Percentiles rank a stretch among this genome's conserved stretches.
Evolutionary conservation across 2,329 filamentous ascomycete species (phyloP).

Genomic region (Epichloe brachyelytri): DNA sequence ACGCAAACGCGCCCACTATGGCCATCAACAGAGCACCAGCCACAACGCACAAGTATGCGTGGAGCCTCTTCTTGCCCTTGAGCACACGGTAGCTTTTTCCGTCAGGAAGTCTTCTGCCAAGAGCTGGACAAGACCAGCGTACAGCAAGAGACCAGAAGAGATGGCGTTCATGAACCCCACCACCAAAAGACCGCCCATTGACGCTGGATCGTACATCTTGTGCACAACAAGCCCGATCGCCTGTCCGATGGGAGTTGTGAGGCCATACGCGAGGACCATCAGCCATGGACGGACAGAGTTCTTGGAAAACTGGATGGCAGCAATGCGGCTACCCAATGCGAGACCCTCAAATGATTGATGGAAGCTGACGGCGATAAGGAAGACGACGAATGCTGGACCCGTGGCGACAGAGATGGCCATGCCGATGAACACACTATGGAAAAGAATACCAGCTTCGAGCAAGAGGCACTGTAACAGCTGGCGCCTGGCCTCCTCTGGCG

Average conservation of each 20-base stretch:
- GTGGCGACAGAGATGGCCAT: constrained; percentile 77
- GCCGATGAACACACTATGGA: constrained; percentile 76
- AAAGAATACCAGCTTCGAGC: constrained; percentile 71
- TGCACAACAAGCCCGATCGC: constrained; percentile 70
- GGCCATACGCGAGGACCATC: constrained; percentile 66
- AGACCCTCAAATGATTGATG: constrained; percentile 85
- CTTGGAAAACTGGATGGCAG: constrained; percentile 65
- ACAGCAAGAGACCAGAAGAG: constrained; percentile 65
- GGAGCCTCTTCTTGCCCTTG: constrained; percentile 45
- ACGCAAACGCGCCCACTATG: constrained; percentile 60
- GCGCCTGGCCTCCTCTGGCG: constrained; percentile 47
- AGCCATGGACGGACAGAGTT: constrained; percentile 68
- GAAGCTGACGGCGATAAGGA: constrained; percentile 69
- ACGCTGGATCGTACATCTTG: constrained; percentile 67
- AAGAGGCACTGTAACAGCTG: constrained; percentile 66
- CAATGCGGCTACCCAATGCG: constrained; percentile 73
- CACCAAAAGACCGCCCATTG: constrained; percentile 54
- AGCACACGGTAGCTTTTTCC: constrained; percentile 58
- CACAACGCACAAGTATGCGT: constrained; percentile 51
- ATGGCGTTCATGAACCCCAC: constrained; percentile 84
- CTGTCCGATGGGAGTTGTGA: constrained; percentile 71
- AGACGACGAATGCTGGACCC: constrained; percentile 65
- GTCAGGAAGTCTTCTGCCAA: constrained; percentile 73
- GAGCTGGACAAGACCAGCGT: constrained; percentile 73
- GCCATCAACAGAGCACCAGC: constrained; percentile 57